Evolutionary conservation across 1,284 basidiomycete genomes (phyloP), one percentile per base, ranked within the genome.

Genomic region (Leccinum fallax): DNA sequence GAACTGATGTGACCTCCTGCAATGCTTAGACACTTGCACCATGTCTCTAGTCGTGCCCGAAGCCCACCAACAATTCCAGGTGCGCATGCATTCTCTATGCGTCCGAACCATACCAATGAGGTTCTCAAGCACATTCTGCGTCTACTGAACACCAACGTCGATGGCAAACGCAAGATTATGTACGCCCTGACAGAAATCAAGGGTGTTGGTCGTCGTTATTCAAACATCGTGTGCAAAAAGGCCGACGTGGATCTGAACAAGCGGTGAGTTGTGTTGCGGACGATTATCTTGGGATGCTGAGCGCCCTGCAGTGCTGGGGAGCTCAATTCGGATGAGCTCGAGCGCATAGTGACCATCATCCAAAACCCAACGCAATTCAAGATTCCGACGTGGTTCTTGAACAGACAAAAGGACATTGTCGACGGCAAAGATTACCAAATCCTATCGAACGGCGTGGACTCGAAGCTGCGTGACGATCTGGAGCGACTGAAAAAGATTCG

Each of bases 281-380:
- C 16, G 36, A 28, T 26, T 49, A 21, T 16, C 19, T 15, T 34
- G 43, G n/a, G 32, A 54, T 21, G 10, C 58, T 66, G 46, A 66
- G 5, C 16, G 57, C 19, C 2, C 7, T 53, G 19, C 74, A 94
- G 93, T 67, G 94, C 94, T 69, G 94, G 94, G 74, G 94, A 96
- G 77, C 90, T 96, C 77, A 95, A 96, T 89, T 94, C 94, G 55
- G 90, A 93, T 77, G 97, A 99, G 83, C 92, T 99, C 58, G 97
- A 99, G 85, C 95, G 97, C 69, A 88, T 99, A 69, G 97, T 99
- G 70, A 98, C 94, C 70, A 99, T 99, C 81, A 97, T 99, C 78
- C 97, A 99, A 85, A 98, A 97, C 83, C 97, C 97, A 38, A 93
- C 93, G 48, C 97, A 99, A 79, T 99, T 98, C 92, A 99, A 99